Evolutionary conservation across 805 yeast species (phyloP), one percentile per base, ranked within the genome.

Genomic region (Grigorovia transvaalensis): DNA sequence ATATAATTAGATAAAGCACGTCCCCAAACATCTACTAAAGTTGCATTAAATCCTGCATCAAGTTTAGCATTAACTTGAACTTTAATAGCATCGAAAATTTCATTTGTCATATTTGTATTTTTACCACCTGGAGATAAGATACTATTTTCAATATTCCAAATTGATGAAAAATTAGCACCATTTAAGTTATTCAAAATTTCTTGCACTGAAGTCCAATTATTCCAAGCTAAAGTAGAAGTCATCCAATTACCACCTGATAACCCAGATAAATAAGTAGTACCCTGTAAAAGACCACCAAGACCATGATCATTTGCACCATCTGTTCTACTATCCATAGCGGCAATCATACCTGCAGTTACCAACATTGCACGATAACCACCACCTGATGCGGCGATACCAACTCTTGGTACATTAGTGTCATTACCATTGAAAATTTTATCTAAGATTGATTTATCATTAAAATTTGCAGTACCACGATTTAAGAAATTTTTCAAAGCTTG

Each of bases 281-380:
- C 70, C 59, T 85, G 88, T 41, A 88, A 68, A 20, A 88, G 67
- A 4, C 96, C 95, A 40, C 91, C 90, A 43, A 88, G 65, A 15
- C 85, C 84, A 4, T 74, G 71, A 27, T 69, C 70, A 4, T 80
- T 72, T 15, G 81, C 75, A 51, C 75, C 77, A 11, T 60, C 67
- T 2, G 93, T 82, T 57, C 95, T 72, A 60, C 81, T 79, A 64
- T 88, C 96, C 84, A 86, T 68, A 0, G 91, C 96, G 2, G 91
- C 73, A 23, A 88, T 69, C 64, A 82, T 80, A 42, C 96, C 96
- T 15, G 95, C 96, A 4, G 95, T 96, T 50, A 74, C 70, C 46
- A 88, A 71, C 88, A 89, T 87, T 40, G 96, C 95, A 56, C 96
- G 76, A 66, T 86, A 88, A 4, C 96, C 96, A 63, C 96, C 96